Base-by-base conservation (phyloP, 2,329 filamentous ascomycete genomes). In the Stemphylium vesicarium region DNA sequence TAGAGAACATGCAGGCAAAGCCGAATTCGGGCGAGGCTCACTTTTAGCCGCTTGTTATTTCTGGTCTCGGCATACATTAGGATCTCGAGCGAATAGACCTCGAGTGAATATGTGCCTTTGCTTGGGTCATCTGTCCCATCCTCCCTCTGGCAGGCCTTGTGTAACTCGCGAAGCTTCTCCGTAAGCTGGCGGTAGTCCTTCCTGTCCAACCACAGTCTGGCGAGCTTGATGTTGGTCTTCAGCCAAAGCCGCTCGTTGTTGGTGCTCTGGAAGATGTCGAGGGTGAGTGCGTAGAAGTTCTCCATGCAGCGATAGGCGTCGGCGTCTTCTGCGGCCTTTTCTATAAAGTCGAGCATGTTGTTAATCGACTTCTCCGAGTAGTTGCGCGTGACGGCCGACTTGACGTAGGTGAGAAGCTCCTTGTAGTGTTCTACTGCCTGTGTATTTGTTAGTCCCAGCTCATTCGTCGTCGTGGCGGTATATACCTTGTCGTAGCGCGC, bases 321-420 rank as follows among this genome's bases (percentile, higher is more conserved):
- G 7, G 87, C 84, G 57, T 87, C 84, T 61, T 89, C 86, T 53
- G 88, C 88, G 35, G 88, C 90, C 78, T 97, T 98, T 77, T 98
- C 94, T 63, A 99, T 95, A 74, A 90, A 96, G 79, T 98, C 95
- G 41, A 99, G 87, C 88, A 99, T 96, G 76, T 97, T 98, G 79
- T 98, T 98, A 80, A 99, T 96, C 11, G 94, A 98, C 76, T 98
- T 98, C 77, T 99, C 95, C 1, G 95, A 97, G 78, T 98, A 98
- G 78, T 98, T 99, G 60, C 95, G 88, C 36, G 95, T 98, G 41
- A 99, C 94, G 7, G 94, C 94, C 3, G 91, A 96, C 77, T 95
- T 96, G 79, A 98, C 93, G 71, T 98, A 99, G 41, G 93, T 98
- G 62, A 99, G 86, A 26, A 99, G 91, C 78, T 98, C 92, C 62